Percentiles rank a stretch among this genome's conserved stretches.
Conservation (phyloP, 2,329 filamentous ascomycete genomes). For the Ophidiomyces ophidiicola region DNA sequence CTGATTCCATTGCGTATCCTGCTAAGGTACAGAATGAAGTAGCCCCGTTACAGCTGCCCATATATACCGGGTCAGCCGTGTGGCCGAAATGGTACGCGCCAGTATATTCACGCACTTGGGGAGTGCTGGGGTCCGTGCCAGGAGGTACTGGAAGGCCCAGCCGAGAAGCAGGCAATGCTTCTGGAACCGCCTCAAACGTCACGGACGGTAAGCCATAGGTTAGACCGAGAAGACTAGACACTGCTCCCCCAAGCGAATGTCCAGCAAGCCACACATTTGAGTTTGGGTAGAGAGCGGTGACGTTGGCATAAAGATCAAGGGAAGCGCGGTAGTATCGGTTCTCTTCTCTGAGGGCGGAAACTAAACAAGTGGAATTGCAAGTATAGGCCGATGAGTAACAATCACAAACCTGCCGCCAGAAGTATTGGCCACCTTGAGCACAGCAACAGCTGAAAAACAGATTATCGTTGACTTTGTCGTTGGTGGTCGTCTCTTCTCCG, state of each 20-base stretch:
- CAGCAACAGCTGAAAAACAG: slow-evolving; percentile 97
- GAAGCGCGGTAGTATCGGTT: slow-evolving; percentile 86
- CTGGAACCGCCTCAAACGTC: slow-evolving; percentile 85
- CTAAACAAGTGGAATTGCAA: slow-evolving; percentile 85
- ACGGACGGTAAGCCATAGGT: slow-evolving; percentile 86
- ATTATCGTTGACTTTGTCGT: slow-evolving; percentile 97
- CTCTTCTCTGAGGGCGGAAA: slow-evolving; percentile 61
- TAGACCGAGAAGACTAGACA: slow-evolving; percentile 75
- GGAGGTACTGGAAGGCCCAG: slow-evolving; percentile 79
- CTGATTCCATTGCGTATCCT: slow-evolving; percentile 84
- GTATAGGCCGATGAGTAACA: slow-evolving; percentile 78
- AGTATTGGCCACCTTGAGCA: slow-evolving; percentile 77
- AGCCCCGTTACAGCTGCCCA: slow-evolving; percentile 83
- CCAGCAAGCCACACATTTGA: slow-evolving; percentile 81
- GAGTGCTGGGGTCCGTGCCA: slow-evolving; percentile 56
- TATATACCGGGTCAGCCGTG: slow-evolving; percentile 87
- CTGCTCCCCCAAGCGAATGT: slow-evolving; percentile 82
- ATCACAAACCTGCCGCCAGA: slow-evolving; percentile 86
- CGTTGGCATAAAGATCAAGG: slow-evolving; percentile 81
- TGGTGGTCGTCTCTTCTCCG: slow-evolving; percentile 90
- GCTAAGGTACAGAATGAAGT: slow-evolving; percentile 81
- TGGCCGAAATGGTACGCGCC: slow-evolving; percentile 87
- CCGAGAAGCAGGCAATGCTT: slow-evolving; percentile 72
- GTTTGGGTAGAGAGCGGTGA: slow-evolving; percentile 74
- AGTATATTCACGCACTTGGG: slow-evolving; percentile 60